Percentiles rank a stretch among this genome's conserved stretches.
These are phyloP conservation scores for Euptelea pleiosperma DNA, from an alignment of 164 flowering plant species.

Conservation along the genomic window DNA sequence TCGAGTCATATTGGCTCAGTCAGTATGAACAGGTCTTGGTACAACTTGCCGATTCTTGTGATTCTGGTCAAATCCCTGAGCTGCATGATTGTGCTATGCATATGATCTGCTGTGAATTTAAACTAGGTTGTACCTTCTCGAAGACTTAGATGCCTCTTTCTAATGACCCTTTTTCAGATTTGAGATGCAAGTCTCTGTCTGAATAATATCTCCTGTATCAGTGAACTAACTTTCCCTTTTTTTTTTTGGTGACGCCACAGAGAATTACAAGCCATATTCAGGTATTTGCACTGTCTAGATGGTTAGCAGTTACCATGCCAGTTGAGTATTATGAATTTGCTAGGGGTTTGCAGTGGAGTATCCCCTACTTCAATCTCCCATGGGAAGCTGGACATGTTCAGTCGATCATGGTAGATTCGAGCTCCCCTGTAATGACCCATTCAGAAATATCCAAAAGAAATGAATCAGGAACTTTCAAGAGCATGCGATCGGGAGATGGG, in stretches of 20 bases:
- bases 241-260: slow-evolving; percentile 45
- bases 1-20: too few species aligned
- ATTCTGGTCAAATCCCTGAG: too few species aligned
- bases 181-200: not conserved
- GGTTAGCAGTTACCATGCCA: slow-evolving; percentile 73
- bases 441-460: slow-evolving; percentile 23
- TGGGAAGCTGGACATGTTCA: slow-evolving; percentile 60
- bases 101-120: too few species aligned
- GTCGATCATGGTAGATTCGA: slow-evolving; percentile 43
- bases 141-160: not conserved
- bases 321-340: slow-evolving; percentile 76
- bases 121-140: not conserved
- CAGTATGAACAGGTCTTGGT: too few species aligned
- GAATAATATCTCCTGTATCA: not conserved
- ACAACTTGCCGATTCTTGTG: too few species aligned
- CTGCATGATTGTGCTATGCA: too few species aligned
- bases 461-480: slow-evolving; percentile 17
- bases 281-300: slow-evolving; percentile 84
- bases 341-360: slow-evolving; percentile 76
- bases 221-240: not conserved
- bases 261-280: slow-evolving; percentile 84
- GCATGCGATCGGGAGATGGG: slow-evolving; percentile 18
- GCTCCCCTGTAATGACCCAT: slow-evolving; percentile 27
- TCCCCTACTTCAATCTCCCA: slow-evolving; percentile 81
- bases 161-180: not conserved